Percentiles rank a stretch among this genome's conserved stretches.
phyloP scores from a whole-genome alignment of 75 land plant genomes.

The Sequoia sempervirens region DNA sequence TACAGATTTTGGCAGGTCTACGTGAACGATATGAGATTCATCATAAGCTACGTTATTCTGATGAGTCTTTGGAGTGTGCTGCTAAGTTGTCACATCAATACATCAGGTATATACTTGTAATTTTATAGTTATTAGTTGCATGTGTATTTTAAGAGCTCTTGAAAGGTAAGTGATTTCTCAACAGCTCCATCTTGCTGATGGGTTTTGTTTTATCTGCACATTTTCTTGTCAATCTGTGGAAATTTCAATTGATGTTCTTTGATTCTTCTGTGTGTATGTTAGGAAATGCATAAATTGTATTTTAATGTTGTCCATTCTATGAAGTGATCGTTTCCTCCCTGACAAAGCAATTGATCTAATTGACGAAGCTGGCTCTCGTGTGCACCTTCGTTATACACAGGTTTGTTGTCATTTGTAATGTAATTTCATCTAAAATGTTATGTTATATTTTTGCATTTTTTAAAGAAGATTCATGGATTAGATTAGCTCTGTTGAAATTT shows the following conservation, averaged over 20 bases:
- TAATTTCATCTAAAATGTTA: neutral
- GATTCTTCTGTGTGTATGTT: neutral
- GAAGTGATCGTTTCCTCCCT: constrained; percentile 93
- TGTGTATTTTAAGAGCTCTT: constrained; percentile 9
- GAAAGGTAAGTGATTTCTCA: neutral
- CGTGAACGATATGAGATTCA: constrained; percentile 60
- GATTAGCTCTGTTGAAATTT: neutral
- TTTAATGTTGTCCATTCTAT: neutral
- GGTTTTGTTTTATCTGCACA: neutral
- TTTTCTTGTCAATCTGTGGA: neutral
- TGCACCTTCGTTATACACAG: constrained; percentile 93
- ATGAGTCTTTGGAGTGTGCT: constrained; percentile 56
- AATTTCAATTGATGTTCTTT: neutral
- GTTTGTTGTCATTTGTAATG: constrained; percentile 19
- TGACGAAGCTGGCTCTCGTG: constrained; percentile 98
- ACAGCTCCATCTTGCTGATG: neutral
- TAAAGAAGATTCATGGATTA: neutral
- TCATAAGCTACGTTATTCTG: constrained; percentile 56
- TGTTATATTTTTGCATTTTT: neutral
- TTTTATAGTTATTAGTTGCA: neutral
- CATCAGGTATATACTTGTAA: constrained; percentile 31
- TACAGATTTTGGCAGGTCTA: constrained; percentile 45
- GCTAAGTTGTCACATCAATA: constrained; percentile 60
- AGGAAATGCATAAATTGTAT: neutral
- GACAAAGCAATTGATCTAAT: constrained; percentile 97